A percentile compares a stretch with the other conserved stretches of the same genome.
Conservation (phyloP, 257 asterid genomes). For the Jaltomata sinuosa region DNA sequence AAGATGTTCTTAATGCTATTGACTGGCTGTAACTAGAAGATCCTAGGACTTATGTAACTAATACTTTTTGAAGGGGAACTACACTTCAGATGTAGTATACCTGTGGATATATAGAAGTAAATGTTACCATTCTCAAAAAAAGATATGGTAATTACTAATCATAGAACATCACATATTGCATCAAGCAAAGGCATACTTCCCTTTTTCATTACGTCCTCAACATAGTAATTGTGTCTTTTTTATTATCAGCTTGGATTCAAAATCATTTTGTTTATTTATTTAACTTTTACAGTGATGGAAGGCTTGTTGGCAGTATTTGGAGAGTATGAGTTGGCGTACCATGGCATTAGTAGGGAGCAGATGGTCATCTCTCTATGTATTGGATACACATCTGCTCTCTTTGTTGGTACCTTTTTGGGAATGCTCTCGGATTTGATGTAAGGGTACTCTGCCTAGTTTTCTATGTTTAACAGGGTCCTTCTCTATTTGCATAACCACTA, state of each 20-base stretch:
- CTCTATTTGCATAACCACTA: background rate
- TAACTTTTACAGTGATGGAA: conserved; percentile 39
- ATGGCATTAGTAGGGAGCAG: conserved; percentile 56
- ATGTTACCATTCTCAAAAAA: too few species aligned
- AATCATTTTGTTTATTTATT: background rate
- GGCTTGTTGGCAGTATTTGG: conserved; percentile 81
- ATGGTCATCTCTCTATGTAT: conserved; percentile 44
- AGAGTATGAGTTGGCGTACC: conserved; percentile 61
- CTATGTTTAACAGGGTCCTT: background rate
- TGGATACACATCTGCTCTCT: conserved; percentile 54
- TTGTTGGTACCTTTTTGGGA: conserved; percentile 64
- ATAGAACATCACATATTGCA: background rate
- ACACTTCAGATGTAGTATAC: too few species aligned
- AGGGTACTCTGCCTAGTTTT: conserved; percentile 18
- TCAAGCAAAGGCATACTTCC: background rate
- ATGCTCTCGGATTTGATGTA: conserved; percentile 70
- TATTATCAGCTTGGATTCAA: background rate
- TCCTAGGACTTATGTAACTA: too few species aligned
- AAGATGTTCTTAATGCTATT: too few species aligned
- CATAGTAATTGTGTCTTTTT: background rate
- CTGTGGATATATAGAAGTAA: too few species aligned
- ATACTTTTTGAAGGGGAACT: too few species aligned
- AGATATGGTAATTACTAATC: background rate
- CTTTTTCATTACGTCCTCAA: background rate
- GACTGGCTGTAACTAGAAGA: too few species aligned